phyloP scores from a whole-genome alignment of 2,329 filamentous ascomycete genomes.

The Ceratocystis papillata region DNA sequence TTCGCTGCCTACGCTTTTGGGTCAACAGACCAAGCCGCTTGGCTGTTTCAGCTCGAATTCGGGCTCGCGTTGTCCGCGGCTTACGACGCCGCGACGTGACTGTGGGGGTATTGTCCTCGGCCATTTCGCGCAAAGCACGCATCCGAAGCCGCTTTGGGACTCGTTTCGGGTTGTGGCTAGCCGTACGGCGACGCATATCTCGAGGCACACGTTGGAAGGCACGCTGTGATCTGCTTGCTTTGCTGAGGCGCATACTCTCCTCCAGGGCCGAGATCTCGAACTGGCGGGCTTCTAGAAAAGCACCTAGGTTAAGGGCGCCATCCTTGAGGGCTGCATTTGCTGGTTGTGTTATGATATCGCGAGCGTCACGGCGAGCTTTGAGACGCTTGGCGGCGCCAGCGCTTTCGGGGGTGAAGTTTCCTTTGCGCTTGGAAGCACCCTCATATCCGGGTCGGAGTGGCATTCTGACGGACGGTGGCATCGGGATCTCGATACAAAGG shows the following conservation, averaged over 20 bases:
- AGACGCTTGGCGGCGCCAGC: constrained; percentile 33
- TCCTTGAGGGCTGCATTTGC: constrained; percentile 46
- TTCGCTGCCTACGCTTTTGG: constrained; percentile 42
- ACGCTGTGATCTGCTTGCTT: constrained; percentile 49
- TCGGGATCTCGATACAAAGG: neutral
- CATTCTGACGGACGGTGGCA: constrained; percentile 14
- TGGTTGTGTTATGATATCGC: constrained; percentile 42
- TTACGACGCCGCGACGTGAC: constrained; percentile 55
- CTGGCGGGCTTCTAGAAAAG: constrained; percentile 74
- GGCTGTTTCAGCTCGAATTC: constrained; percentile 64
- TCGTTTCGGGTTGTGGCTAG: constrained; percentile 87
- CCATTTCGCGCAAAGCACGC: constrained; percentile 63
- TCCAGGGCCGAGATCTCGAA: constrained; percentile 84
- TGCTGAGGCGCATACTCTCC: constrained; percentile 66
- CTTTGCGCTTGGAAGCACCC: constrained; percentile 16
- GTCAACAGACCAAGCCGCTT: constrained; percentile 56
- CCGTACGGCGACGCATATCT: constrained; percentile 72
- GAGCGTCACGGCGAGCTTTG: constrained; percentile 37
- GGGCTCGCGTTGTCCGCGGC: constrained; percentile 45
- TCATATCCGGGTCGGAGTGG: constrained; percentile 21
- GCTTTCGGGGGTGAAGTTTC: constrained; percentile 11
- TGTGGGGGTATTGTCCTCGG: constrained; percentile 80
- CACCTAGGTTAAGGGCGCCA: constrained; percentile 74
- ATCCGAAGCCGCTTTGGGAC: constrained; percentile 67
- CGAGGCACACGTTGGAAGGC: constrained; percentile 89